Evolutionary conservation across 2,329 filamentous ascomycete species (phyloP).

Genomic region (Neoascochyta sp.): DNA sequence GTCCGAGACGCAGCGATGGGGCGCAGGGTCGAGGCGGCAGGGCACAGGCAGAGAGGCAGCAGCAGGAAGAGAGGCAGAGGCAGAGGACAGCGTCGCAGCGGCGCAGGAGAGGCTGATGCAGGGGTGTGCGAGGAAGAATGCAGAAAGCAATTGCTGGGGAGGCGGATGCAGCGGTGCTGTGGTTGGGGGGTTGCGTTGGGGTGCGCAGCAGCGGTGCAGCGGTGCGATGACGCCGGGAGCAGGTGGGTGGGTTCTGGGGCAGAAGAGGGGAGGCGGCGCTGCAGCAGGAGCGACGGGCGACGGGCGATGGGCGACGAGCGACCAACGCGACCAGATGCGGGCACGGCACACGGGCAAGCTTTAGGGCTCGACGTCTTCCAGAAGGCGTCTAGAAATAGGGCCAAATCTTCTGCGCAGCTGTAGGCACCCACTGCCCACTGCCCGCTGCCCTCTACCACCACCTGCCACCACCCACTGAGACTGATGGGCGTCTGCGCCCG

Average conservation of each 20-base stretch:
- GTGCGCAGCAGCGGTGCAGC: conserved; percentile 10
- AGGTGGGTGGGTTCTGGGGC: conserved; percentile 8
- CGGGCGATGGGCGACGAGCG: conserved; percentile 7
- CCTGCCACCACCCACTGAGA: conserved; percentile 11
- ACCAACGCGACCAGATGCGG: conserved; percentile 11
- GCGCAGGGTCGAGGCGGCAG: conserved; percentile 10
- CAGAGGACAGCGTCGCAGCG: no score
- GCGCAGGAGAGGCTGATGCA: conserved; percentile 2
- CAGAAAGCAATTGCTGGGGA: conserved; percentile 7
- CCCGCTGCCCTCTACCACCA: no score
- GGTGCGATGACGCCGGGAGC: conserved; percentile 13
- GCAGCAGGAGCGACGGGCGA: conserved; percentile 12
- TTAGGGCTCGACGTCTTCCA: conserved; percentile 23
- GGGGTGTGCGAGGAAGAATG: conserved; percentile 2
- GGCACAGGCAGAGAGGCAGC: conserved; percentile 1
- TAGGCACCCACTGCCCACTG: conserved; percentile 9
- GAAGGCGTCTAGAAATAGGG: conserved; percentile 27
- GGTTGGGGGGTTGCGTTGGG: conserved; percentile 8
- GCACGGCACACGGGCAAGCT: conserved; percentile 18
- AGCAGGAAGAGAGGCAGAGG: conserved; percentile 1
- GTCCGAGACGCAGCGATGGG: conserved; percentile 25
- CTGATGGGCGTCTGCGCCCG: conserved; percentile 10
- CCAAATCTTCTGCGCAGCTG: conserved; percentile 7
- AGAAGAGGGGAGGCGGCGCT: conserved; percentile 15
- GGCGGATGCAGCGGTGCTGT: conserved; percentile 3